Conservation (phyloP, 2,329 filamentous ascomycete species). For the Chrysosporium queenslandicum region DNA sequence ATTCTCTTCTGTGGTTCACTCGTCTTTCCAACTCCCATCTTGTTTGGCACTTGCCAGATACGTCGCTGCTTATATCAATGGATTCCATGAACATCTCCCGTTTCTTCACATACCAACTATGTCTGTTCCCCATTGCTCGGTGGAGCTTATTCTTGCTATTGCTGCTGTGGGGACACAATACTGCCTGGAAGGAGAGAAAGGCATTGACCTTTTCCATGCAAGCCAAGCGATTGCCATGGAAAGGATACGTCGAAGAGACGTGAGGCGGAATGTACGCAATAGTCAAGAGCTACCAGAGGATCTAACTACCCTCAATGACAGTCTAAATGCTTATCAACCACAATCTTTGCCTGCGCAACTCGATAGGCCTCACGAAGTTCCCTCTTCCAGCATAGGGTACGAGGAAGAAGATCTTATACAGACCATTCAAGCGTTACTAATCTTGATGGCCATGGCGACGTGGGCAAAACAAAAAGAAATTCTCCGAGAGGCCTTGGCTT, state of each 20-base stretch:
- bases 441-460: conserved; percentile 50
- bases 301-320: conserved; percentile 12
- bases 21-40: conserved; percentile 39
- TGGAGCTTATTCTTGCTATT: conserved; percentile 43
- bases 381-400: conserved; percentile 33
- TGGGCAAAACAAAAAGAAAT: conserved; percentile 50
- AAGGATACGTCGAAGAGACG: conserved; percentile 38
- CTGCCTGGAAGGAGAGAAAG: conserved; percentile 40
- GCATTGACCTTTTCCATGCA: conserved; percentile 48
- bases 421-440: conserved; percentile 30
- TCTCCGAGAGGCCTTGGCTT: conserved; percentile 45
- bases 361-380: conserved; percentile 20
- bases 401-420: conserved; percentile 10
- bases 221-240: conserved; percentile 46
- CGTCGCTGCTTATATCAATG: conserved; percentile 43
- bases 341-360: conserved; percentile 24
- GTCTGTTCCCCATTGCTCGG: conserved; percentile 36
- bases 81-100: conserved; percentile 42
- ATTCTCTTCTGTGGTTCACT: conserved; percentile 38
- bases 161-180: conserved; percentile 43
- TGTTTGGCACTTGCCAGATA: conserved; percentile 40
- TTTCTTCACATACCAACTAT: conserved; percentile 44
- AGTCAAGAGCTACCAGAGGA: conserved; percentile 32
- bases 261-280: conserved; percentile 38
- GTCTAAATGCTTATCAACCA: conserved; percentile 29